Evolutionary conservation across 306 rosid species (phyloP), one percentile per base, ranked within the genome.

Genomic region (Fragaria vesca): DNA sequence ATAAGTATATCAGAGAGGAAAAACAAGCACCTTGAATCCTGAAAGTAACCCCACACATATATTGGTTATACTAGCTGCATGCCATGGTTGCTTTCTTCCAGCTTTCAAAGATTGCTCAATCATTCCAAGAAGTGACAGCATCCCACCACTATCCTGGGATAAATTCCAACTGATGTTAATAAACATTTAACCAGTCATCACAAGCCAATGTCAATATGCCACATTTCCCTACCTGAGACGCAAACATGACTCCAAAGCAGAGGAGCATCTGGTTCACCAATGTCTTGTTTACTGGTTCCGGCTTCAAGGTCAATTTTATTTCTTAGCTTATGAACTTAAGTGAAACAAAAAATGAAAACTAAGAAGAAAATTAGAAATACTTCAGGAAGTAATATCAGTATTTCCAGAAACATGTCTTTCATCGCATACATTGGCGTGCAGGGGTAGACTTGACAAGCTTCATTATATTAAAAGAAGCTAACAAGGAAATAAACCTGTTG

Each of bases 191-290:
- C 62, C 66, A 17, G 24, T 65, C 73, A 71, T 57, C 61, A 26
- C 77, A 76, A 67, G 65, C 75, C 72, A 63, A 75, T 75, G 78
- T 73, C 28, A 50, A 83, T 24, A 66, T 52, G 69, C 75, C 58
- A 58, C 40, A 78, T 52, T 66, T 63, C 76, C 70, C 80, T 81
- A 95, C 98, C 98, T 95, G 97, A 84, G 90, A 91, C 80, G 98
- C 97, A 92, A 95, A 95, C 83, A 92, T 76, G 81, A 84, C 81
- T 69, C 97, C 98, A 52, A 92, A 92, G 82, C 89, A 89, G 72
- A 90, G 92, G 69, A 95, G 96, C 98, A 91, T 92, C 93, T 95
- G 96, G 88, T 95, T 95, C 92, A 95, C 98, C 93, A 95, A 76
- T 30, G 88, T 88, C 90, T 95, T 92, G 90, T 91, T 91, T 85